Conservation (phyloP, 768 basidiomycete species). For the Thelephora ganbajun region DNA sequence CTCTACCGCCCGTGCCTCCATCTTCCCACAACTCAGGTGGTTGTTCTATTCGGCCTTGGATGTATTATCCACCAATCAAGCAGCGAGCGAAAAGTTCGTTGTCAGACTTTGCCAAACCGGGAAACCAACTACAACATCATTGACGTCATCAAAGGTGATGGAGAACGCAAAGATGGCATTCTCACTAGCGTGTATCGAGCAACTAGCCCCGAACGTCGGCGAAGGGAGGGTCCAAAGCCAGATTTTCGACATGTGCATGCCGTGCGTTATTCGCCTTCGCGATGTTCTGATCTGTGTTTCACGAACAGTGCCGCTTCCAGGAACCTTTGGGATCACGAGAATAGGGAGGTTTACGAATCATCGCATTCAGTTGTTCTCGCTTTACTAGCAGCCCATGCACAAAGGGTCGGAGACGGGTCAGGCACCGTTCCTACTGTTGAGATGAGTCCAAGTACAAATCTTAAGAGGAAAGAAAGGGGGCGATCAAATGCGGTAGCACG, state of each 20-base stretch:
- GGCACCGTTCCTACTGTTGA: neutral
- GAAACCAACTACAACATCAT: constrained; percentile 1
- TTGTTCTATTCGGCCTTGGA: constrained; percentile 71
- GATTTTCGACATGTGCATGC: constrained; percentile 48
- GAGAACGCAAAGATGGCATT: constrained; percentile 36
- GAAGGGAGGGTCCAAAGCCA: constrained; percentile 35
- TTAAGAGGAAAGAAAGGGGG: constrained; percentile 3
- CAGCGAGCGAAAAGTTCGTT: constrained; percentile 25
- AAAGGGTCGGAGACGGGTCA: constrained; percentile 13
- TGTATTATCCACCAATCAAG: constrained; percentile 34
- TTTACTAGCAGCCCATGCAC: constrained; percentile 49
- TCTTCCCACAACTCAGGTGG: constrained; percentile 57
- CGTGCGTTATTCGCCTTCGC: constrained; percentile 30
- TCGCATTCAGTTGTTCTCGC: constrained; percentile 76
- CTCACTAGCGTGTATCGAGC: constrained; percentile 62
- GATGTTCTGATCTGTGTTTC: constrained; percentile 1
- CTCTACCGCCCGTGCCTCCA: constrained; percentile 31
- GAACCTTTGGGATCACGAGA: constrained; percentile 37
- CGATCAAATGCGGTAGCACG: constrained; percentile 6
- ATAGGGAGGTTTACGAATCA: constrained; percentile 75
- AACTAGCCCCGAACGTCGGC: constrained; percentile 50
- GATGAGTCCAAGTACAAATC: constrained; percentile 1
- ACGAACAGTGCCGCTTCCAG: constrained; percentile 20
- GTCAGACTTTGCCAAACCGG: constrained; percentile 18
- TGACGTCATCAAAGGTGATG: neutral